phyloP scores from a whole-genome alignment of 257 asterid species.

The Solanum sejunctum region DNA sequence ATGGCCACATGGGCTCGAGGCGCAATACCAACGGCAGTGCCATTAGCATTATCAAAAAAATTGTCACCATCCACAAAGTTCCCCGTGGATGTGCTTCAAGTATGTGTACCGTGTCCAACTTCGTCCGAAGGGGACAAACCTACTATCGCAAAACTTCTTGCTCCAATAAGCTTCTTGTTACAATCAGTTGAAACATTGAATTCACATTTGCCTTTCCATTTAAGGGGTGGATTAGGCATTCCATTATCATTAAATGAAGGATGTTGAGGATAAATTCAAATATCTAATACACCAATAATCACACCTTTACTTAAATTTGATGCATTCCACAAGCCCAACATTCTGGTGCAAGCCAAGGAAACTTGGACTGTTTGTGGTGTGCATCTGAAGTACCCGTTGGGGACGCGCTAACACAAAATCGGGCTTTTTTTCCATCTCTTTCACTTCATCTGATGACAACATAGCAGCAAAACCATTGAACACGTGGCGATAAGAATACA shows the following conservation, averaged over 20 bases:
- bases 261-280: not conserved
- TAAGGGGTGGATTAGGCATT: not conserved
- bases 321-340: not conserved
- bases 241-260: not conserved
- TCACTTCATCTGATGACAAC: not conserved
- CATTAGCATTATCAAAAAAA: not conserved
- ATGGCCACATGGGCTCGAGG: not conserved
- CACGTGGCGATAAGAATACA: not conserved
- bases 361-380: not conserved
- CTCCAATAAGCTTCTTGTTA: slow-evolving; percentile 3
- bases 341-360: not conserved
- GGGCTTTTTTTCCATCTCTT: not conserved
- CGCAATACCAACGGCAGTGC: not conserved
- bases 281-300: not conserved
- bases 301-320: not conserved
- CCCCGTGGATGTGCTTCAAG: not conserved
- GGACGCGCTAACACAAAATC: not conserved
- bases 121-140: not conserved
- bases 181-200: not conserved
- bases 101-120: not conserved
- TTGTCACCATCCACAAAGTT: not conserved
- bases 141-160: not conserved
- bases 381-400: not conserved
- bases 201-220: slow-evolving; percentile 2
- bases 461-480: not conserved